Evolutionary conservation across 2,329 filamentous ascomycete genomes (phyloP).

Genomic region (Colletotrichum viniferum): DNA sequence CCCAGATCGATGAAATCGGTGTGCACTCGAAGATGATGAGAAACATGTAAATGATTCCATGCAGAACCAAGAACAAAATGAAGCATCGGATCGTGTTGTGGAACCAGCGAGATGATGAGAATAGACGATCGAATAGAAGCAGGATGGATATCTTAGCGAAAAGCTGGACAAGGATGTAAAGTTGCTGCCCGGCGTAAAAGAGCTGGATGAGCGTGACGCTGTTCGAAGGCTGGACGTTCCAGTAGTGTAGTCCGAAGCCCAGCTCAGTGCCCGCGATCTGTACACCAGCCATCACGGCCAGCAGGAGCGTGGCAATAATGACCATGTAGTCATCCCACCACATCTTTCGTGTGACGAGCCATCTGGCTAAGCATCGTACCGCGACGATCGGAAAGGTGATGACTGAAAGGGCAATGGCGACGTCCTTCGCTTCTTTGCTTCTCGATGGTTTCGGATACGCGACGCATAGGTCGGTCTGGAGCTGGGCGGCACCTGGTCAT

Average conservation of each 20-base stretch:
- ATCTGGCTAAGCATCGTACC: slow-evolving; percentile 13
- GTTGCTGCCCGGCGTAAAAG: slow-evolving; percentile 23
- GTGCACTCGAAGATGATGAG: slow-evolving; percentile 22
- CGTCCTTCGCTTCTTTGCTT: slow-evolving; percentile 22
- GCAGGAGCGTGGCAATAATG: not conserved
- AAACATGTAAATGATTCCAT: slow-evolving; percentile 22
- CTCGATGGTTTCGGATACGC: slow-evolving; percentile 19
- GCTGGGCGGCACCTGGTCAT: not conserved
- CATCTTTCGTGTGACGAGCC: not conserved
- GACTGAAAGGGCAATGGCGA: slow-evolving; percentile 23
- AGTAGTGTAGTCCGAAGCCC: slow-evolving; percentile 26
- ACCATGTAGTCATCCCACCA: slow-evolving; percentile 22
- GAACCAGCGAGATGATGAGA: slow-evolving; percentile 4
- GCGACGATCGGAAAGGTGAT: slow-evolving; percentile 11
- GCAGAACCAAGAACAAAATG: slow-evolving; percentile 13
- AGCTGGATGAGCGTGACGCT: not conserved
- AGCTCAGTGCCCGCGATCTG: slow-evolving; percentile 18
- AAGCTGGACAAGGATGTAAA: slow-evolving; percentile 26
- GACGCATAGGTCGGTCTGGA: slow-evolving; percentile 7
- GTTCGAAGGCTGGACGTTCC: slow-evolving; percentile 22
- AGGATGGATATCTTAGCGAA: slow-evolving; percentile 28
- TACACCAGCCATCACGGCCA: slow-evolving; percentile 14
- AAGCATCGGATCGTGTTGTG: not conserved
- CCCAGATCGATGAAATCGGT: slow-evolving; percentile 18
- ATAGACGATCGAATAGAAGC: slow-evolving; percentile 25